Evolutionary conservation across 2,329 filamentous ascomycete species (phyloP).

Genomic region (Diaporthe ilicicola): DNA sequence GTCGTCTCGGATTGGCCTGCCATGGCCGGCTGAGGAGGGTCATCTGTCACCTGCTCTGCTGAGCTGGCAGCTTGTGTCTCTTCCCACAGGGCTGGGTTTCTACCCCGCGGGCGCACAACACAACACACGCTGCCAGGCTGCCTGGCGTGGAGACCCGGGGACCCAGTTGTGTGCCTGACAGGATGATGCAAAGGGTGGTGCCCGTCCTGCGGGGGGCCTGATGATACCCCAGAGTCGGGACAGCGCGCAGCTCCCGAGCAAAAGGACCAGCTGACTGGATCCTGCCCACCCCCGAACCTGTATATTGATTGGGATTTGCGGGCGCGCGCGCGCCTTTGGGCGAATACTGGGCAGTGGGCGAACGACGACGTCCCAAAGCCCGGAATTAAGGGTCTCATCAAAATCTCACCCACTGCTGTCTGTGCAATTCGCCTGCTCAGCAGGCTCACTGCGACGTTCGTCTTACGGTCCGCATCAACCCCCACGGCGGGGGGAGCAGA

Average conservation of each 20-base stretch:
- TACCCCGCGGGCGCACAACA: conserved; percentile 4
- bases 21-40: conserved; percentile 16
- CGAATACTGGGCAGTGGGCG: not conserved
- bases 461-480: conserved; percentile 12
- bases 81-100: conserved; percentile 9
- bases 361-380: not conserved
- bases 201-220: conserved; percentile 9
- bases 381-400: conserved; percentile 21
- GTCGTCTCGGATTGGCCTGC: not conserved
- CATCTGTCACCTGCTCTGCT: conserved; percentile 24
- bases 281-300: not conserved
- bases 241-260: not conserved
- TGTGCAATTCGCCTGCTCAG: not conserved
- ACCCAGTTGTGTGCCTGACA: conserved; percentile 4
- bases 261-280: conserved; percentile 31
- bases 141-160: not conserved
- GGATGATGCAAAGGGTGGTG: not conserved
- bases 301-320: not conserved
- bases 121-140: no score
- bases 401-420: not conserved
- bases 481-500: conserved; percentile 22
- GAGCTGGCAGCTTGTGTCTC: conserved; percentile 24
- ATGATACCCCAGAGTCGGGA: conserved; percentile 5
- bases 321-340: not conserved
- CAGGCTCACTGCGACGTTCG: conserved; percentile 13